Base-by-base conservation (phyloP, 2,329 filamentous ascomycete genomes). In the Sclerotinia spermophila region DNA sequence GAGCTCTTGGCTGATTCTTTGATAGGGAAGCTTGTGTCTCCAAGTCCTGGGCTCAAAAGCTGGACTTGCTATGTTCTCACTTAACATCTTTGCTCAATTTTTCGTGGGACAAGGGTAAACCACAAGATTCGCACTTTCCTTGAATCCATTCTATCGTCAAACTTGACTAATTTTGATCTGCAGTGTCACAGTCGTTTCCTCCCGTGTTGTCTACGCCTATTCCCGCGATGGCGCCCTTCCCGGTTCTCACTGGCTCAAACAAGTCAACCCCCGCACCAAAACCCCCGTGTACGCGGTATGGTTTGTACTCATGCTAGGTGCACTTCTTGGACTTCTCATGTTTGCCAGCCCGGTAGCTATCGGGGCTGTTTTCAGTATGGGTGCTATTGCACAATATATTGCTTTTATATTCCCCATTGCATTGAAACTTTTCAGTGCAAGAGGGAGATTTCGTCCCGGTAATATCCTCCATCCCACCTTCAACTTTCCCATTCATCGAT, bases 201-300 rank as follows among this genome's bases (percentile, higher is more conserved):
- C 86, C 33, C 85, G 90, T 62, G 90, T 92, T 59, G 90, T 89
- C 1, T 93, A 90, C 76, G 90, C 90, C 24, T 92, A 92, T 79
- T 89, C 90, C 27, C 87, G 90, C 45, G 90, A 92, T 76, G 89
- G 87, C 75, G 90, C 88, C 77, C 90, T 92, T 77, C 90, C 90
- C 0, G 76, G 87, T 8, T 89, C 86, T 7, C 80, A 80, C 0
- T 83, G 84, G 75, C 89, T 88, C 82, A 87, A 86, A 75, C 77
- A 81, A 35, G 89, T 92, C 66, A 89, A 92, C 79, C 75, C 77
- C 2, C 77, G 80, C 75, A 92, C 90, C 2, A 80, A 84, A 67
- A 92, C 90, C 0, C 90, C 90, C 0, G 89, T 91, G 65, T 92
- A 91, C 76, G 89, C 90, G 0, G 90, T 92, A 17, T 89, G 90